Evolutionary conservation across 2,329 filamentous ascomycete genomes (phyloP).

Genomic region (Metarhizium sp.): DNA sequence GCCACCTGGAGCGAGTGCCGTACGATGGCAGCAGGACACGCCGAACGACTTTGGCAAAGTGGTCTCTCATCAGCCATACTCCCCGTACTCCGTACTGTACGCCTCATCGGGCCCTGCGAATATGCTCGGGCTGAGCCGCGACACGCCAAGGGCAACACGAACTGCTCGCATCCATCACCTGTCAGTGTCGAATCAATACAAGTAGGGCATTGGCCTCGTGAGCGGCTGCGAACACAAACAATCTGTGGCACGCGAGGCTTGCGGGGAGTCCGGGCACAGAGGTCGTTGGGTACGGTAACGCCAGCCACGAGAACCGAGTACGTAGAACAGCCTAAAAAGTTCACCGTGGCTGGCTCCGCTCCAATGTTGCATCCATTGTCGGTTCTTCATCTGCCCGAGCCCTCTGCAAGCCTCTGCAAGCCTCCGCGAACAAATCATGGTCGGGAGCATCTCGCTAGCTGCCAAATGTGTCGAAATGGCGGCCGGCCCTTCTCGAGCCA

Average conservation of each 20-base stretch:
- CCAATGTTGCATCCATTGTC: neutral
- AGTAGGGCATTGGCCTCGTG: too few relatives aligned
- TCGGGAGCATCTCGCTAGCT: neutral
- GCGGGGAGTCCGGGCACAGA: neutral
- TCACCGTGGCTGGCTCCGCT: neutral
- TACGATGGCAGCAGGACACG: neutral
- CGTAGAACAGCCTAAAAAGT: neutral
- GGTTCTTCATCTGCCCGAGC: neutral
- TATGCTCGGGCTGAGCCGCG: too few relatives aligned
- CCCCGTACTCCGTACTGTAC: too few relatives aligned
- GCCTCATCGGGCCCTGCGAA: too few relatives aligned
- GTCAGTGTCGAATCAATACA: too few relatives aligned
- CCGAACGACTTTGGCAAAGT: neutral
- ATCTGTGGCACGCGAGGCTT: neutral
- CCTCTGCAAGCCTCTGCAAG: neutral
- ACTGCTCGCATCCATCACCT: too few relatives aligned
- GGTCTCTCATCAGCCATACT: too few relatives aligned
- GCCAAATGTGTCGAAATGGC: neutral
- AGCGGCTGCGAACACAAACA: too few relatives aligned
- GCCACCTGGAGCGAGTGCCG: neutral
- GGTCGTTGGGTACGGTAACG: neutral
- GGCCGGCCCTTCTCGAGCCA: too few relatives aligned
- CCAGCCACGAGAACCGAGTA: neutral
- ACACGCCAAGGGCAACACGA: too few relatives aligned
- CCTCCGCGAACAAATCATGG: neutral